Percentiles rank a stretch among this genome's conserved stretches.
These are phyloP conservation scores for Trichosanthes truncata DNA, from an alignment of 306 rosid species.

Conservation along the genomic window DNA sequence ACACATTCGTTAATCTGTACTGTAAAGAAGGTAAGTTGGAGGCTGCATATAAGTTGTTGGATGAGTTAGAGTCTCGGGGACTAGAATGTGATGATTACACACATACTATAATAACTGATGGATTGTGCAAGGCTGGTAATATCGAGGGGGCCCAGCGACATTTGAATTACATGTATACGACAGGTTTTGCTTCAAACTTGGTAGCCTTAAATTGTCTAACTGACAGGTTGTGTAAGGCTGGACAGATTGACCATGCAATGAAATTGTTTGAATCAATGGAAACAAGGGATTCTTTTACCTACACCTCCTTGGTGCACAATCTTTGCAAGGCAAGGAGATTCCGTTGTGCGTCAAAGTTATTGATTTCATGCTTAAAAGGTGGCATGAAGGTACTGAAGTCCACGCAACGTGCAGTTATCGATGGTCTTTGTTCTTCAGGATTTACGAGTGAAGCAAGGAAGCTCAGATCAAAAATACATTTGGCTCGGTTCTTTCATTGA, in stretches of 20 bases:
- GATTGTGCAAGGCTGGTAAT: constrained; percentile 52
- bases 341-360: constrained; percentile 46
- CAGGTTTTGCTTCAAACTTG: constrained; percentile 51
- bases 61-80: constrained; percentile 54
- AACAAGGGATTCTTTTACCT: constrained; percentile 52
- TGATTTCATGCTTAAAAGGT: constrained; percentile 36
- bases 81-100: constrained; percentile 53
- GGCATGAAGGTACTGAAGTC: constrained; percentile 44
- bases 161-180: constrained; percentile 36
- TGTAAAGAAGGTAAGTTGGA: constrained; percentile 55
- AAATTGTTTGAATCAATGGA: constrained; percentile 58
- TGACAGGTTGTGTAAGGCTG: constrained; percentile 74
- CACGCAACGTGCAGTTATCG: constrained; percentile 51
- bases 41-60: constrained; percentile 50
- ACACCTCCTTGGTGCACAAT: constrained; percentile 53
- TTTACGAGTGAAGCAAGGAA: constrained; percentile 45
- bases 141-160: constrained; percentile 41
- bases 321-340: constrained; percentile 64
- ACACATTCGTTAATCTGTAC: constrained; percentile 45
- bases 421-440: constrained; percentile 45
- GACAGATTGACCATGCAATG: constrained; percentile 54
- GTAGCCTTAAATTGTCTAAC: constrained; percentile 58
- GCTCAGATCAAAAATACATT: constrained; percentile 29
- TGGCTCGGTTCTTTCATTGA: constrained; percentile 31
- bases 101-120: constrained; percentile 53